Evolutionary conservation across 2,329 filamentous ascomycete species (phyloP).

Genomic region (Calycina herbarum): DNA sequence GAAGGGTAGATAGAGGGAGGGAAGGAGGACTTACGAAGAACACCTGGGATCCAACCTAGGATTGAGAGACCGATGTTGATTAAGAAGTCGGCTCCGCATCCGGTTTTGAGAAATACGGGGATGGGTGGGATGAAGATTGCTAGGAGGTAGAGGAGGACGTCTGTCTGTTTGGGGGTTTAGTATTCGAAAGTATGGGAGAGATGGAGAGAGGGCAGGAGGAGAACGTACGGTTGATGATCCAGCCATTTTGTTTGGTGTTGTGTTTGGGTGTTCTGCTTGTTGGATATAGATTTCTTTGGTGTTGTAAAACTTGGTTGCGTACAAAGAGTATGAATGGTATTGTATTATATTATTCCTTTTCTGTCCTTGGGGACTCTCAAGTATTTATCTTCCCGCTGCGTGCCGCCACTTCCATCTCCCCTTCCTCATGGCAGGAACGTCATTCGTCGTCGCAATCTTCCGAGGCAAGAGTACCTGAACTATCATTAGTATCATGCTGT

Average conservation of each 20-base stretch:
- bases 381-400: too few species aligned
- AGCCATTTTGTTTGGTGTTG: constrained; percentile 7
- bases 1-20: neutral
- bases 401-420: too few species aligned
- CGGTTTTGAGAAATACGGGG: constrained; percentile 41
- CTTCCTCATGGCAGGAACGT: too few species aligned
- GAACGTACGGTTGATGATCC: constrained; percentile 7
- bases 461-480: too few species aligned
- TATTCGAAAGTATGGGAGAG: neutral
- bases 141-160: constrained; percentile 33
- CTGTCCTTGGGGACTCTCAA: neutral
- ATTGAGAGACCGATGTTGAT: constrained; percentile 43
- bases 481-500: too few species aligned
- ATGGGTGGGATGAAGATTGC: constrained; percentile 34
- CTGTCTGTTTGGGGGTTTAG: constrained; percentile 18
- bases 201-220: neutral
- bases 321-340: too few species aligned
- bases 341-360: neutral
- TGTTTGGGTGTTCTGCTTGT: neutral
- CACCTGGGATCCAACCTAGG: constrained; percentile 39
- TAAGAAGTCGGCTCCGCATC: constrained; percentile 41
- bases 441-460: too few species aligned
- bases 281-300: neutral
- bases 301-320: neutral
- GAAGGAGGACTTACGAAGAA: constrained; percentile 31